These are phyloP conservation scores for Microcyclospora pomicola DNA, from an alignment of 2,329 filamentous ascomycete species.

Conservation along the genomic window DNA sequence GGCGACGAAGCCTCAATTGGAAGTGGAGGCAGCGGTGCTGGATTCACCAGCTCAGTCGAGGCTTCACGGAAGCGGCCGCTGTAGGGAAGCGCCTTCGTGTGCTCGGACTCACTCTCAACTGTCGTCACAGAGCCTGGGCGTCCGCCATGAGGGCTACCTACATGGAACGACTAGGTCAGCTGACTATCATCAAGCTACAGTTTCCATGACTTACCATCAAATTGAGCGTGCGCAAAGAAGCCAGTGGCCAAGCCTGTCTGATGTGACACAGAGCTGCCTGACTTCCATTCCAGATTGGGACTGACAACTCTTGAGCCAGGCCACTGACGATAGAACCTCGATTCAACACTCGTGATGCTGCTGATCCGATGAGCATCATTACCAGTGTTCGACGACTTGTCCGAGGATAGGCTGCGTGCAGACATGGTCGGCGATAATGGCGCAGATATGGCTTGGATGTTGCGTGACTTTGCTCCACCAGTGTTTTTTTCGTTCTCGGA, in stretches of 20 bases:
- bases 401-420: slow-evolving; percentile 6
- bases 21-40: slow-evolving; percentile 1
- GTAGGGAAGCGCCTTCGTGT: not conserved
- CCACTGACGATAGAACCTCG: slow-evolving; percentile 12
- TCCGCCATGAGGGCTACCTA: too few species aligned
- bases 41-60: slow-evolving; percentile 13
- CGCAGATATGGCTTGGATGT: slow-evolving; percentile 1
- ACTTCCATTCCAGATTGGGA: slow-evolving; percentile 20
- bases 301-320: slow-evolving; percentile 18
- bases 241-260: slow-evolving; percentile 19
- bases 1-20: not conserved
- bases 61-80: slow-evolving; percentile 14
- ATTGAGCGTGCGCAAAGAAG: slow-evolving; percentile 19
- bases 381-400: too few species aligned
- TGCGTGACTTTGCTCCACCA: not conserved
- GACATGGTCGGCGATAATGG: slow-evolving; percentile 6
- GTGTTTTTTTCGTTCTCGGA: not conserved
- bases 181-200: not conserved
- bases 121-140: too few species aligned
- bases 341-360: slow-evolving; percentile 18
- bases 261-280: slow-evolving; percentile 17
- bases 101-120: too few species aligned
- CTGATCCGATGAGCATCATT: too few species aligned
- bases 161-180: too few species aligned
- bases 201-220: slow-evolving; percentile 13